Evolutionary conservation across 1,284 basidiomycete genomes (phyloP).

Genomic region (Trichosporon coremiiforme): DNA sequence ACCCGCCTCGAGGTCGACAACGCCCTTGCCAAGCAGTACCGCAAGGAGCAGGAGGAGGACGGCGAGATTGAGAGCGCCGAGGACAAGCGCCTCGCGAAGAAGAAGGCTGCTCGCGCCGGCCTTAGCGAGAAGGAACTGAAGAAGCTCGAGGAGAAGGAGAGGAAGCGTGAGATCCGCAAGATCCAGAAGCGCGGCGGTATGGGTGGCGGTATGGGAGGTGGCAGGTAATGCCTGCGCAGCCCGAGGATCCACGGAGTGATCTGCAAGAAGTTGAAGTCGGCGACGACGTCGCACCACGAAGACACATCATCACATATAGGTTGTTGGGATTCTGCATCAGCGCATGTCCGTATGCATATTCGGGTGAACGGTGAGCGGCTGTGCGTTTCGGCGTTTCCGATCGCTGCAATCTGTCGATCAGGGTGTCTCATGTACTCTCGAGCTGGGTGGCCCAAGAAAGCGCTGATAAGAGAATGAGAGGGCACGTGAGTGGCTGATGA

Average conservation of each 20-base stretch:
- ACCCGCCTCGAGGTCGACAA: slow-evolving; percentile 69
- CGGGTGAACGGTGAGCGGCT: not conserved
- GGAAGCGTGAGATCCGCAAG: slow-evolving; percentile 53
- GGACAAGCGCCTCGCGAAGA: slow-evolving; percentile 69
- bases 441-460: not conserved
- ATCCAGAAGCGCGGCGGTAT: slow-evolving; percentile 29
- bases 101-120: slow-evolving; percentile 70
- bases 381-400: not conserved
- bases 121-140: slow-evolving; percentile 79
- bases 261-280: not conserved
- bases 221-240: not conserved
- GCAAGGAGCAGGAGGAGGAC: slow-evolving; percentile 66
- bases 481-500: not conserved
- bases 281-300: not conserved
- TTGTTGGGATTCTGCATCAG: slow-evolving; percentile 17
- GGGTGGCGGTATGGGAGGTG: slow-evolving; percentile 16
- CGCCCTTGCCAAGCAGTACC: slow-evolving; percentile 44
- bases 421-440: not conserved
- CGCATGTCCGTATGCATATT: slow-evolving; percentile 5
- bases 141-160: slow-evolving; percentile 62
- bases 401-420: not conserved
- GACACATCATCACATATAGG: slow-evolving; percentile 2
- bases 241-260: not conserved
- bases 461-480: not conserved
- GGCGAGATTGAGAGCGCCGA: slow-evolving; percentile 64